Evolutionary conservation across 495 filamentous ascomycete species (phyloP), one percentile per base, ranked within the genome.

Genomic region (Penicillium pulvis): DNA sequence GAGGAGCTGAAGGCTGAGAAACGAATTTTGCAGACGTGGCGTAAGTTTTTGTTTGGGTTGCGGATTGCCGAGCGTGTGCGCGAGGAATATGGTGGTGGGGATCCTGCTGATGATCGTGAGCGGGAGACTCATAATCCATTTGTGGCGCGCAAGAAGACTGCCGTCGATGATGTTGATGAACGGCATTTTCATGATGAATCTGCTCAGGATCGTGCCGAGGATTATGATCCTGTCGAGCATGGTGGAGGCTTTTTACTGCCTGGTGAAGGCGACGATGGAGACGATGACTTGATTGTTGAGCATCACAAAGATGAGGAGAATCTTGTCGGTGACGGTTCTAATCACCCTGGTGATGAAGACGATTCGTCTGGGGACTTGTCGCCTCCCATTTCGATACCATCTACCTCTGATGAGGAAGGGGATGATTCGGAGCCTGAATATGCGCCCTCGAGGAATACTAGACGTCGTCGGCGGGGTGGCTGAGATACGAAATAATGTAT

Each of bases 1-100:
- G 92, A 96, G 70, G 84, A 93, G 65, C 85, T 86, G 44, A 97
- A 96, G 74, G 80, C 88, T 19, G 85, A 89, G 61, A 91, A 89
- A 62, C 78, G 79, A 20, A 89, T 89, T 17, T 64, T 98, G 60
- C 81, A 79, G 28, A 86, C 84, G 61, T 99, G 95, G 94, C 82
- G 88, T 51, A 96, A 90, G 70, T 91, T 97, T 58, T 56, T 96
- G 42, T 87, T 91, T 79, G 92, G 93, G 1, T 60, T 96, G 72
- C 80, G 91, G 42, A 92, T 98, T 60, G 79, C 89, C 35, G 84
- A 93, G 70, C 80, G 92, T 41, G 85, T 98, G 31, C 77, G 81
- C 41, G 82, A 87, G 53, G 91, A 96, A 50, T 95, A 96, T 76
- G 90, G 88, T 3, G 88, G 84, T 23, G 74, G 70, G 23, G 74